Conservation (phyloP, 129 eudicot genomes). For the Chrysanthemum makinoi region DNA sequence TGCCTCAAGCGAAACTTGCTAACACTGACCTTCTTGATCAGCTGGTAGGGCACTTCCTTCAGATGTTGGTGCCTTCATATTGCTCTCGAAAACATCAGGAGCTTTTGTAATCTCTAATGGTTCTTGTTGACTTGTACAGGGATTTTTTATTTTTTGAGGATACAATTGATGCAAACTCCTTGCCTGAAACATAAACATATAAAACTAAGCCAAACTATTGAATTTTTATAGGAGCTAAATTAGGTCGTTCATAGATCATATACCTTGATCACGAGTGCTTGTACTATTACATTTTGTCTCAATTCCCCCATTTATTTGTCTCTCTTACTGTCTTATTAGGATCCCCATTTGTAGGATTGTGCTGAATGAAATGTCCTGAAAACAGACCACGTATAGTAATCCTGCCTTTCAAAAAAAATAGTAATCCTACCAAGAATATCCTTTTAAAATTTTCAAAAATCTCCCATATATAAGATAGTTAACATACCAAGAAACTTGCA, state of each 20-base stretch:
- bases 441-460: not conserved
- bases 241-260: not conserved
- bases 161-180: not conserved
- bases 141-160: not conserved
- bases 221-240: not conserved
- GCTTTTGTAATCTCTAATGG: not conserved
- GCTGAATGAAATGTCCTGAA: conserved; percentile 10
- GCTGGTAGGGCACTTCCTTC: not conserved
- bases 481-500: conserved; percentile 1
- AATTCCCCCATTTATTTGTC: not conserved
- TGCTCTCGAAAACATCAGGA: too few relatives aligned
- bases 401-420: not conserved
- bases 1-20: not conserved
- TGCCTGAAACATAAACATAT: not conserved
- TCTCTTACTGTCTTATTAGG: not conserved
- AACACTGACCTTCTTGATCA: not conserved
- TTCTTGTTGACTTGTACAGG: not conserved
- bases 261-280: too few relatives aligned
- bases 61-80: not conserved
- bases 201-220: not conserved
- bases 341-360: conserved; percentile 6
- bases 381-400: not conserved
- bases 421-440: not conserved
- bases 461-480: not conserved
- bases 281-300: not conserved